Percentiles rank a stretch among this genome's conserved stretches.
phyloP scores from a whole-genome alignment of 805 yeast genomes.

The Kodamaea fukazawae region DNA sequence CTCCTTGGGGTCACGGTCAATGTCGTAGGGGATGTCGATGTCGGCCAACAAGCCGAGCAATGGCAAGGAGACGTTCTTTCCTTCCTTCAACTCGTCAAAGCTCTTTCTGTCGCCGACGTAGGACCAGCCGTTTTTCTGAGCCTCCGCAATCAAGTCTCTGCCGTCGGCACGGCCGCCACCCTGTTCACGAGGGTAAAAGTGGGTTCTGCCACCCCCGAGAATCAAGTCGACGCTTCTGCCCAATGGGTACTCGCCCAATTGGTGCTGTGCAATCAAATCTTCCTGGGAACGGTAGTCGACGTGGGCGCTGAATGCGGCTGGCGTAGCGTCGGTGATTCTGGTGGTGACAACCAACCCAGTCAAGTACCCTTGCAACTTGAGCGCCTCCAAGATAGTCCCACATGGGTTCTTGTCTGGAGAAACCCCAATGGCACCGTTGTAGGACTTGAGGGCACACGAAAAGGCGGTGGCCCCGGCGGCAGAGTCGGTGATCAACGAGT shows the following conservation, averaged over 20 bases:
- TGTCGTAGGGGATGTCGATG: slow-evolving; percentile 77
- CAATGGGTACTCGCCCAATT: slow-evolving; percentile 75
- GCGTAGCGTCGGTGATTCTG: slow-evolving; percentile 91
- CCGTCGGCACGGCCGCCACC: slow-evolving; percentile 68
- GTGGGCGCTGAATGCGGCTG: slow-evolving; percentile 85
- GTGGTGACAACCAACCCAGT: slow-evolving; percentile 95
- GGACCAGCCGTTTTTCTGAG: slow-evolving; percentile 58
- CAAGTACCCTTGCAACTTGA: slow-evolving; percentile 72
- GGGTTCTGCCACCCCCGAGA: slow-evolving; percentile 90
- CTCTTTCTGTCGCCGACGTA: slow-evolving; percentile 57
- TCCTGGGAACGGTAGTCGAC: slow-evolving; percentile 74
- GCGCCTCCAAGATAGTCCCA: slow-evolving; percentile 85
- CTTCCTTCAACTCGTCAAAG: slow-evolving; percentile 54
- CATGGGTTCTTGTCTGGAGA: slow-evolving; percentile 66
- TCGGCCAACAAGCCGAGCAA: slow-evolving; percentile 73
- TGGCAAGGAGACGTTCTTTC: slow-evolving; percentile 69
- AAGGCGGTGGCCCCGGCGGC: slow-evolving; percentile 98
- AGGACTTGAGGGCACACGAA: slow-evolving; percentile 76
- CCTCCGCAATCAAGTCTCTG: slow-evolving; percentile 64
- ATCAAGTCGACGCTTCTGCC: slow-evolving; percentile 81
- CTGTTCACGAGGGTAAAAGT: slow-evolving; percentile 54
- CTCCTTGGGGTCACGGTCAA: slow-evolving; percentile 61
- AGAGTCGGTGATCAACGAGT: slow-evolving; percentile 82
- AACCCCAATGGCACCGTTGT: slow-evolving; percentile 93
- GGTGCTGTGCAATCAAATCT: slow-evolving; percentile 83